These are phyloP conservation scores for Calocybe indica DNA, from an alignment of 768 basidiomycete genomes.

Conservation along the genomic window DNA sequence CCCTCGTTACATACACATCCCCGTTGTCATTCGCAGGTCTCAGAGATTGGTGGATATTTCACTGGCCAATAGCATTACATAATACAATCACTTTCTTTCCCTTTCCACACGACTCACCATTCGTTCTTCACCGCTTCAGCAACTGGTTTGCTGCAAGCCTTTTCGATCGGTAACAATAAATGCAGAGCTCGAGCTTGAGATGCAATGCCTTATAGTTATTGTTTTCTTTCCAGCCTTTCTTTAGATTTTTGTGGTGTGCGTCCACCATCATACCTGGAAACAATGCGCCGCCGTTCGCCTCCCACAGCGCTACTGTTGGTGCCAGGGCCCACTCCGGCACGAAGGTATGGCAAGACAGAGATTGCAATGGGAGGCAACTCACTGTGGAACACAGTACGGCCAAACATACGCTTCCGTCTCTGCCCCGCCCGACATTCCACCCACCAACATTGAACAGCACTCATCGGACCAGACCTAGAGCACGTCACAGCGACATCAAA, in stretches of 20 bases:
- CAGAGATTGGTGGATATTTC: too few relatives aligned
- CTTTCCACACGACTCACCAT: too few relatives aligned
- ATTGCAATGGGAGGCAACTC: too few relatives aligned
- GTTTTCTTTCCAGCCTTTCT: not conserved
- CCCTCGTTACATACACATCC: too few relatives aligned
- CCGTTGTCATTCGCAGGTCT: too few relatives aligned
- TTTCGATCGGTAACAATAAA: too few relatives aligned
- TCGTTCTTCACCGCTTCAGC: too few relatives aligned
- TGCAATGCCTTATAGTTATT: not conserved
- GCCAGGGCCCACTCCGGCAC: conserved; percentile 56
- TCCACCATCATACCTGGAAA: not conserved
- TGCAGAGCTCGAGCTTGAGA: too few relatives aligned
- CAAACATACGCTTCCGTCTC: conserved; percentile 62
- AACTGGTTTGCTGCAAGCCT: too few relatives aligned
- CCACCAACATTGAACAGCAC: conserved; percentile 14
- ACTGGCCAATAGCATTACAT: too few relatives aligned
- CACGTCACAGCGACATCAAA: not conserved
- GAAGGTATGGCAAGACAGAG: conserved; percentile 24
- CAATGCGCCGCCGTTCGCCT: conserved; percentile 65
- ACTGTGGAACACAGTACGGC: conserved; percentile 28
- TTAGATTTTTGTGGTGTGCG: not conserved
- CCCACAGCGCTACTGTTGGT: conserved; percentile 61
- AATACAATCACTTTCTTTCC: too few relatives aligned
- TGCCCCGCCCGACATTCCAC: conserved; percentile 50
- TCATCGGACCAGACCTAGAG: too few relatives aligned